These are phyloP conservation scores for Penicillium sp. DNA, from an alignment of 2,329 filamentous ascomycete species.

Conservation along the genomic window DNA sequence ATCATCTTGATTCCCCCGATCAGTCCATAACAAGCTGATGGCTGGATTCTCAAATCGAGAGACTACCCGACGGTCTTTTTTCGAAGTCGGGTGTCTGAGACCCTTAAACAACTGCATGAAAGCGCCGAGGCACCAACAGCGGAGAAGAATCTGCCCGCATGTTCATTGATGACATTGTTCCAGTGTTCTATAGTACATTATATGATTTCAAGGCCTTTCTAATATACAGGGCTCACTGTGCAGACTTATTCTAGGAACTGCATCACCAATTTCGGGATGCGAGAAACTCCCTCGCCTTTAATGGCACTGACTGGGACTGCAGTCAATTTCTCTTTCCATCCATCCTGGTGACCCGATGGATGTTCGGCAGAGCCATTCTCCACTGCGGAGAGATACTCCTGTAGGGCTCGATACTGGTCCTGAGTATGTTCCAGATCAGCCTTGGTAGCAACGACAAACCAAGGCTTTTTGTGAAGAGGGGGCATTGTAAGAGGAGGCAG, in stretches of 20 bases:
- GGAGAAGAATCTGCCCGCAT: not conserved
- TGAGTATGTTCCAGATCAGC: slow-evolving; percentile 76
- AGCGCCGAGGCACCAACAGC: not conserved
- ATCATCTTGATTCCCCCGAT: too few species aligned
- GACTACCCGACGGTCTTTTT: too few species aligned
- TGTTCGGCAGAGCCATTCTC: slow-evolving; percentile 60
- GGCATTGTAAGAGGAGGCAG: slow-evolving; percentile 51
- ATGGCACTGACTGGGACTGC: slow-evolving; percentile 88
- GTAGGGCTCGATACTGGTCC: slow-evolving; percentile 66
- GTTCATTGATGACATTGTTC: not conserved
- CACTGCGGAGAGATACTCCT: slow-evolving; percentile 64
- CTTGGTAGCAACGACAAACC: slow-evolving; percentile 94
- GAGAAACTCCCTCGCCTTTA: slow-evolving; percentile 72
- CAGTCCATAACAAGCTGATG: too few species aligned
- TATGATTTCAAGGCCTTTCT: slow-evolving; percentile 3
- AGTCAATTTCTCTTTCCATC: slow-evolving; percentile 52
- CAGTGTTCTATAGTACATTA: slow-evolving; percentile 8
- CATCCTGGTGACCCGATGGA: slow-evolving; percentile 67
- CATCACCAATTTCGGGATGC: slow-evolving; percentile 41
- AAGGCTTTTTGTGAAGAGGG: slow-evolving; percentile 89
- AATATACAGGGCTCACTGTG: slow-evolving; percentile 9
- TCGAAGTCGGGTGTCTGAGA: too few species aligned
- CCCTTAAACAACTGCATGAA: too few species aligned
- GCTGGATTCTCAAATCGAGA: too few species aligned
- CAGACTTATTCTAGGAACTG: slow-evolving; percentile 35